A percentile compares a stretch with the other conserved stretches of the same genome.
Evolutionary conservation across 2,329 filamentous ascomycete genomes (phyloP).

Genomic region (Claviceps sp.): DNA sequence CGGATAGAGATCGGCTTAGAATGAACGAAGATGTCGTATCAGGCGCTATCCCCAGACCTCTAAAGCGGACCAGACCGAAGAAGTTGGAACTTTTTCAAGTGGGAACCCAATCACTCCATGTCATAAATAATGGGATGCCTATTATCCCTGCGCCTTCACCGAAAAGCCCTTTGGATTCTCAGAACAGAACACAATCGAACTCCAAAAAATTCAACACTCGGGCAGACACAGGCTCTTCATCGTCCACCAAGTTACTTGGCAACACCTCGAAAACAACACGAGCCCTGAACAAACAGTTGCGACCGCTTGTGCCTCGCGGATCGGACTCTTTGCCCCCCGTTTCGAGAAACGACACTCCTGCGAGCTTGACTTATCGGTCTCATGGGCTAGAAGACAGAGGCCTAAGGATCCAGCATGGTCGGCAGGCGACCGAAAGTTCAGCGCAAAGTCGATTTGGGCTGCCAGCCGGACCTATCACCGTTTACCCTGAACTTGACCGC

Average conservation of each 20-base stretch:
- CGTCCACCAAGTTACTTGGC: conserved; percentile 21
- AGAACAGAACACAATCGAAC: conserved; percentile 23
- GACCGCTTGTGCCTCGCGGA: conserved; percentile 15
- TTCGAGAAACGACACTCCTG: conserved; percentile 26
- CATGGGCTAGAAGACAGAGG: conserved; percentile 23
- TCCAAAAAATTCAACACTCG: conserved; percentile 18
- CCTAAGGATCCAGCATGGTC: conserved; percentile 25
- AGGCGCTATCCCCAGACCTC: conserved; percentile 12
- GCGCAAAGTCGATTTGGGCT: conserved; percentile 29
- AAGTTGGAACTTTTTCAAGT: conserved; percentile 9
- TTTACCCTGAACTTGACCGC: conserved; percentile 49
- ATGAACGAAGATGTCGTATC: conserved; percentile 12
- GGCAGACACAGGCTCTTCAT: conserved; percentile 20
- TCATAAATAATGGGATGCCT: conserved; percentile 12
- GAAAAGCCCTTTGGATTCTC: conserved; percentile 21
- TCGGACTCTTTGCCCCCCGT: conserved; percentile 25
- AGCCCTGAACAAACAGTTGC: neutral
- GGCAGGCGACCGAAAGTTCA: conserved; percentile 29
- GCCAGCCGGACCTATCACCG: conserved; percentile 30
- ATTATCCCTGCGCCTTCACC: conserved; percentile 10
- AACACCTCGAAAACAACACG: conserved; percentile 20
- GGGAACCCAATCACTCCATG: conserved; percentile 8
- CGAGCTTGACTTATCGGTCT: conserved; percentile 21
- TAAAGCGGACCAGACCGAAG: conserved; percentile 11
- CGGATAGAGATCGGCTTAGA: conserved; percentile 21